Evolutionary conservation across 129 eudicot genomes (phyloP).

Genomic region (Artemisia annua): DNA sequence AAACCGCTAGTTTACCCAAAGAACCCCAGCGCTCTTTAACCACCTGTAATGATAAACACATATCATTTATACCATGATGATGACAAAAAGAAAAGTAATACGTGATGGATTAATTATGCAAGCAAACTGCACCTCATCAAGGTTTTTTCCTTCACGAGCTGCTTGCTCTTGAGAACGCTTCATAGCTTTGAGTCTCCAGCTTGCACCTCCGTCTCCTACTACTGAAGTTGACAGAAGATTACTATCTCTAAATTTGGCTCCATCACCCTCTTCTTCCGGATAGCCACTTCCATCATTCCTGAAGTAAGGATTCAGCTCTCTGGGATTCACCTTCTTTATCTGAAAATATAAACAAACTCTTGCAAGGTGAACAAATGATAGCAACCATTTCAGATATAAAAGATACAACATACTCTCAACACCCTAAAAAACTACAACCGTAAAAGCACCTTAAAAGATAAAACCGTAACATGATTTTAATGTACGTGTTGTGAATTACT

Average conservation of each 20-base stretch:
- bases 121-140: constrained; percentile 58
- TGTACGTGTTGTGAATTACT: too few species aligned
- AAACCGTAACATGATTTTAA: background rate
- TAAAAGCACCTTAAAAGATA: background rate
- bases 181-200: constrained; percentile 96
- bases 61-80: constrained; percentile 6
- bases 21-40: constrained; percentile 97
- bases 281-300: constrained; percentile 74
- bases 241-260: constrained; percentile 31
- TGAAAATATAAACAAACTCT: constrained; percentile 7
- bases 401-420: background rate
- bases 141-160: constrained; percentile 85
- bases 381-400: background rate
- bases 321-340: constrained; percentile 63
- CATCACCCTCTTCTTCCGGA: constrained; percentile 70
- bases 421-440: background rate
- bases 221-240: constrained; percentile 64
- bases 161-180: constrained; percentile 96
- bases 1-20: constrained; percentile 82
- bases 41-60: constrained; percentile 48
- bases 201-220: constrained; percentile 98
- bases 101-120: background rate
- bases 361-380: background rate
- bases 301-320: constrained; percentile 80
- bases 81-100: background rate